These are phyloP conservation scores for Paragyromitra xinjiangensis DNA, from an alignment of 495 filamentous ascomycete species.

Conservation along the genomic window DNA sequence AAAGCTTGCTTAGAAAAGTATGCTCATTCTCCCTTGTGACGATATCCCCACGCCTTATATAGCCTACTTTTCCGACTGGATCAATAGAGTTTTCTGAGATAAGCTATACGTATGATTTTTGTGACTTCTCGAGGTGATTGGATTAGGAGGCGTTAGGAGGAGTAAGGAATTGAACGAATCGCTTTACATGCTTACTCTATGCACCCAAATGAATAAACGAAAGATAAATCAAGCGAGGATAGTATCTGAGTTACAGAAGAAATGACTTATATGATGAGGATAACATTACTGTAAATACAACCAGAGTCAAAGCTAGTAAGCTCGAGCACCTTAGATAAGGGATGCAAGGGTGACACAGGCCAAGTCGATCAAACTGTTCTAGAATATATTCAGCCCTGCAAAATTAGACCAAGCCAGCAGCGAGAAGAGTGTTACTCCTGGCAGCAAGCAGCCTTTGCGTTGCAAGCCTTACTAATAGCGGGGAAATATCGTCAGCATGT, in stretches of 20 bases:
- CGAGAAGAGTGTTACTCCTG: background rate
- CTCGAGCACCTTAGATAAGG: background rate
- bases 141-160: background rate
- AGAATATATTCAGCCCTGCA: background rate
- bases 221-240: background rate
- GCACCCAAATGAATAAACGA: no score
- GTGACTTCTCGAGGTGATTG: no score
- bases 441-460: conserved; percentile 33
- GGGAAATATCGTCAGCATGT: background rate
- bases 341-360: conserved; percentile 15
- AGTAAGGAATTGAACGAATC: background rate
- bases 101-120: background rate
- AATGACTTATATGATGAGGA: background rate
- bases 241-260: background rate
- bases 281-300: background rate
- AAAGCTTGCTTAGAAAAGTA: no score
- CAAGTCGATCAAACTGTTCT: conserved; percentile 15
- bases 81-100: background rate
- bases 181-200: no score
- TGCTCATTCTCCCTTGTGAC: no score
- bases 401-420: background rate
- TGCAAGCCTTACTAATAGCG: conserved; percentile 25
- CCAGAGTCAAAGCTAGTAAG: background rate
- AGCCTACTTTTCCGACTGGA: background rate
- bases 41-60: background rate